A percentile compares a stretch with the other conserved stretches of the same genome.
phyloP scores from a whole-genome alignment of 176 grass and related monocot species.

The Avena eriantha region DNA sequence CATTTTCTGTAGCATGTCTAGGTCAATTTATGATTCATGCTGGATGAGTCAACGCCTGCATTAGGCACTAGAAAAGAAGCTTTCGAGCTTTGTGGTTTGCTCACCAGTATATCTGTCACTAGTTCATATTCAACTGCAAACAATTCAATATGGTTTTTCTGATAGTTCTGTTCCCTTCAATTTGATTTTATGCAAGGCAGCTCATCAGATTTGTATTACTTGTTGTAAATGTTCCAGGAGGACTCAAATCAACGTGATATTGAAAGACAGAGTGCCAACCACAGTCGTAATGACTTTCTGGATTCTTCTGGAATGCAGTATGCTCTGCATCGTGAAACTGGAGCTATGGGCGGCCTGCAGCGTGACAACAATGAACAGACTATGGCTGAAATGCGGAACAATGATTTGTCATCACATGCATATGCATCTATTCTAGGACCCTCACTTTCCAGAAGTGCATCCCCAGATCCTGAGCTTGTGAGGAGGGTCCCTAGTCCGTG shows the following conservation, averaged over 20 bases:
- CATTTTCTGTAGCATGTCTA: not conserved
- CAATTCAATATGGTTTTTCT: not conserved
- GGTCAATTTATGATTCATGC: not conserved
- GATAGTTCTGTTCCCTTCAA: not conserved
- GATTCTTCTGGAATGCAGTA: slow-evolving; percentile 60
- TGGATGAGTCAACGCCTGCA: not conserved
- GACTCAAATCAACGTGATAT: slow-evolving; percentile 37
- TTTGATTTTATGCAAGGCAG: slow-evolving; percentile 25
- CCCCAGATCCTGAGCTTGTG: slow-evolving; percentile 69
- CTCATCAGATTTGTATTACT: slow-evolving; percentile 19
- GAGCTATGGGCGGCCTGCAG: slow-evolving; percentile 50
- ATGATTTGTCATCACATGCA: slow-evolving; percentile 56
- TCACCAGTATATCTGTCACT: not conserved
- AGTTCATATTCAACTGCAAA: slow-evolving; percentile 10
- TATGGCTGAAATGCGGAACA: slow-evolving; percentile 56
- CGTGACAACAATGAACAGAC: slow-evolving; percentile 43
- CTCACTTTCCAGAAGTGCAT: slow-evolving; percentile 71
- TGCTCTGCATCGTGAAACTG: slow-evolving; percentile 45
- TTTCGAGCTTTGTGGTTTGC: slow-evolving; percentile 9
- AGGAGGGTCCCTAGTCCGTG: slow-evolving; percentile 69
- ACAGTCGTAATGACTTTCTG: slow-evolving; percentile 36
- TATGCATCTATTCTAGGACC: slow-evolving; percentile 77
- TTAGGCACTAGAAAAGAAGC: not conserved
- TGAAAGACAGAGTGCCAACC: slow-evolving; percentile 31
- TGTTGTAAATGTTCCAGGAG: slow-evolving; percentile 53